Base-by-base conservation (phyloP, 805 yeast species). In the Kuraishia ogatae region DNA sequence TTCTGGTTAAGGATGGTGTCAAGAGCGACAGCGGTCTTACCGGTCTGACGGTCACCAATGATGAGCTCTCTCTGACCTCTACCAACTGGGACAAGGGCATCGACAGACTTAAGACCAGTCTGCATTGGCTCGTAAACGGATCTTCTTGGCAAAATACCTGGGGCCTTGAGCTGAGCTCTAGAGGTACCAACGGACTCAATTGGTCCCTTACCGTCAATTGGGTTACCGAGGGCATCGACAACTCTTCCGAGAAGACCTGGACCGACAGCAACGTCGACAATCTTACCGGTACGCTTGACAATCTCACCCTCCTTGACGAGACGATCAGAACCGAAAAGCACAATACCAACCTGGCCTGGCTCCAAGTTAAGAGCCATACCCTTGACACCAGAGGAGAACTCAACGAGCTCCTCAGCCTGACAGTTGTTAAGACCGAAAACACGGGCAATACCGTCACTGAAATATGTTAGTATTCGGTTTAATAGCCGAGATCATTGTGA, bases 1-100 rank as follows among this genome's bases (percentile, higher is more conserved):
- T 93, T 94, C 82, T 94, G 99, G 83, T 94, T 94, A 73, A 94
- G 85, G 73, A 94, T 94, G 80, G 99, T 85, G 78, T 94, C 99
- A 68, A 94, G 77, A 68, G 98, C 99, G 69, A 94, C 97, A 64
- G 98, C 97, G 73, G 99, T 94, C 85, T 94, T 94, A 87, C 99
- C 99, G 71, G 99, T 94, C 84, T 94, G 99, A 85, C 99, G 93
- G 80, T 93, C 99, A 87, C 99, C 99, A 75, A 93, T 93, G 72
- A 93, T 93, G 88, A 94, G 83, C 84, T 94, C 99, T 89, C 99
- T 94, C 83, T 94, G 99, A 78, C 99, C 99, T 88, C 99, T 94
- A 75, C 99, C 99, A 69, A 94, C 79, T 78, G 99, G 99, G 78
- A 94, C 99, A 71, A 94, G 86, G 74, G 99, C 93, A 75, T 94